Conservation (phyloP, 2,329 filamentous ascomycete species). For the Dendrostoma leiphaemia region DNA sequence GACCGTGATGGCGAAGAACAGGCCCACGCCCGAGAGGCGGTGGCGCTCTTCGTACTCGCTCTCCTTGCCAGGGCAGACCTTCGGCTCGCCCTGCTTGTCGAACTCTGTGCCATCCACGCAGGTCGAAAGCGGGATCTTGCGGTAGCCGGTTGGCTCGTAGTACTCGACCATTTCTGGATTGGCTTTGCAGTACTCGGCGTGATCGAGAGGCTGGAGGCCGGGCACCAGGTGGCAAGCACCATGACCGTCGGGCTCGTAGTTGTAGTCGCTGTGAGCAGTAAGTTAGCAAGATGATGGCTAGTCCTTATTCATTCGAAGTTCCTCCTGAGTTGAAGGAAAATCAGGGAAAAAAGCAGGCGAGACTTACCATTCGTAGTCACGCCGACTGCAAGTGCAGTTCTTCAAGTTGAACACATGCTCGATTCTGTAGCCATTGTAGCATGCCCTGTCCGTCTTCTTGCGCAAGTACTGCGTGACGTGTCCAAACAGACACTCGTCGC, state of each 20-base stretch:
- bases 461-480: conserved; percentile 87
- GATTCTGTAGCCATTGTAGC: conserved; percentile 77
- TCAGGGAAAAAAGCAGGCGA: neutral
- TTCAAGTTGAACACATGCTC: conserved; percentile 68
- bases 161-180: conserved; percentile 73
- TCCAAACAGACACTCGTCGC: conserved; percentile 86
- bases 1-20: conserved; percentile 83
- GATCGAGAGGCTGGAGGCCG: conserved; percentile 62
- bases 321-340: neutral
- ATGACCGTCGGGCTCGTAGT: conserved; percentile 78
- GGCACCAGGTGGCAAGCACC: conserved; percentile 75
- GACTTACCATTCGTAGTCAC: conserved; percentile 88
- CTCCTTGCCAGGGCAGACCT: conserved; percentile 75
- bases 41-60: conserved; percentile 74
- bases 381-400: conserved; percentile 80
- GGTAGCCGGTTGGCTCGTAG: conserved; percentile 83
- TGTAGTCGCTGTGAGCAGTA: conserved; percentile 69
- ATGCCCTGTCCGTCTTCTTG: conserved; percentile 76
- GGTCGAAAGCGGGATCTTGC: conserved; percentile 84
- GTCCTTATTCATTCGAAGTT: neutral
- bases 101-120: conserved; percentile 74
- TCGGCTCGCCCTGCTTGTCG: conserved; percentile 62
- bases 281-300: conserved; percentile 25
- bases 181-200: conserved; percentile 49
- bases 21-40: conserved; percentile 65